A percentile compares a stretch with the other conserved stretches of the same genome.
These are phyloP conservation scores for Rhynchospora pubera DNA, from an alignment of 176 grass and related monocot genomes.

Conservation along the genomic window DNA sequence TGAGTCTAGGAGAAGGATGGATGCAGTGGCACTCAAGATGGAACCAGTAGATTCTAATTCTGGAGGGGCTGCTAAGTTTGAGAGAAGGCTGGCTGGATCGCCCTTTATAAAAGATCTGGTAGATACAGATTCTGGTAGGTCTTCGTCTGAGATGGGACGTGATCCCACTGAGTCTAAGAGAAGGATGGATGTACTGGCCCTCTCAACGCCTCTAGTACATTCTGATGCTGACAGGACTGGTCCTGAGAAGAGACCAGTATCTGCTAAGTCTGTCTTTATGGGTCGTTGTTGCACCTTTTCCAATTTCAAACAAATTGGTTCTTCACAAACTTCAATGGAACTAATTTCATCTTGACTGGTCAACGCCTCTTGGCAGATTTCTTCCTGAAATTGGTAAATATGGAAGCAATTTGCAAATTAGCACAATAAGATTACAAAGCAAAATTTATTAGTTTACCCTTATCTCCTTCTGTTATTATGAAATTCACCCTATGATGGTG, in stretches of 20 bases:
- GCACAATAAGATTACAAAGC: not conserved
- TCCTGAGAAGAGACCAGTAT: constrained; percentile 10
- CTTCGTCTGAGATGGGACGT: not conserved
- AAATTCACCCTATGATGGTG: not conserved
- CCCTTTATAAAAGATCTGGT: not conserved
- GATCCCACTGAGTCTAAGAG: constrained; percentile 8
- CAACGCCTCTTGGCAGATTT: constrained; percentile 6
- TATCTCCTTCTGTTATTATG: not conserved
- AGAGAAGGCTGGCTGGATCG: not conserved
- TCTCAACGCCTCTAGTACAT: not conserved
- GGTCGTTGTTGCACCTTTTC: constrained; percentile 24
- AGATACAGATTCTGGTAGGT: not conserved
- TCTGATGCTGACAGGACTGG: not conserved
- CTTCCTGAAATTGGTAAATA: constrained; percentile 8
- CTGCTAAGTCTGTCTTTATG: constrained; percentile 12
- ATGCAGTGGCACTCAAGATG: not conserved
- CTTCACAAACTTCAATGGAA: not conserved
- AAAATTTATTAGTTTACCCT: not conserved
- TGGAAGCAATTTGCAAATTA: not conserved
- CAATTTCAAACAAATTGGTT: constrained; percentile 14
- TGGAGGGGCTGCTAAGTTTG: constrained; percentile 16
- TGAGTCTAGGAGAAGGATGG: not conserved
- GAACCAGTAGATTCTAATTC: constrained; percentile 20
- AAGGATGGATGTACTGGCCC: not conserved
- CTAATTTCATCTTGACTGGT: not conserved